These are phyloP conservation scores for Rubus parviflorus DNA, from an alignment of 306 rosid species.

Conservation along the genomic window DNA sequence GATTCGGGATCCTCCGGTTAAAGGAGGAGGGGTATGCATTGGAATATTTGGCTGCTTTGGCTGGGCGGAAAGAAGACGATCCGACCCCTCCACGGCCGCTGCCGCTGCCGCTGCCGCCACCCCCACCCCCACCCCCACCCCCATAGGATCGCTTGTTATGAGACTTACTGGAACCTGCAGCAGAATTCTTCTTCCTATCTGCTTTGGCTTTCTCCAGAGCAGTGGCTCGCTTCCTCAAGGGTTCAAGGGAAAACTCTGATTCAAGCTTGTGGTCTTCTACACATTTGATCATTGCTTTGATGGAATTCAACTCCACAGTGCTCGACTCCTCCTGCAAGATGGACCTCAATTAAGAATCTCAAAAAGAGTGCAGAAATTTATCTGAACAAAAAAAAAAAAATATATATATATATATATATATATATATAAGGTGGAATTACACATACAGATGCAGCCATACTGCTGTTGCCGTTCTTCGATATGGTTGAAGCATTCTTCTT, in stretches of 20 bases:
- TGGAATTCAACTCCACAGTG: slow-evolving; percentile 58
- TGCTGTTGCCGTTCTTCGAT: slow-evolving; percentile 52
- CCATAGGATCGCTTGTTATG: slow-evolving; percentile 46
- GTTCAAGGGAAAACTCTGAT: slow-evolving; percentile 59
- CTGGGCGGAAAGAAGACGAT: slow-evolving; percentile 50
- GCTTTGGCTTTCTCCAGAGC: slow-evolving; percentile 58
- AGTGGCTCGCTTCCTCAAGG: slow-evolving; percentile 50
- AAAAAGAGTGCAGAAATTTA: slow-evolving; percentile 11
- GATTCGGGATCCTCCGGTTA: slow-evolving; percentile 50
- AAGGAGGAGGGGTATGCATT: slow-evolving; percentile 54
- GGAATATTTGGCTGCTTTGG: slow-evolving; percentile 53
- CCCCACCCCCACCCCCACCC: slow-evolving; percentile 28
- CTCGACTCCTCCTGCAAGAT: slow-evolving; percentile 62
- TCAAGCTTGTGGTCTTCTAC: slow-evolving; percentile 87
- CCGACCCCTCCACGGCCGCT: slow-evolving; percentile 42
- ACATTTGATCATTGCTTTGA: slow-evolving; percentile 67
- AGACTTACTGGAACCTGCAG: slow-evolving; percentile 40
- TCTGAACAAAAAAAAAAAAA: slow-evolving; percentile 6
- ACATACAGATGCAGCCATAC: slow-evolving; percentile 55
- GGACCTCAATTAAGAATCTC: slow-evolving; percentile 20
- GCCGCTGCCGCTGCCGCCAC: slow-evolving; percentile 36
- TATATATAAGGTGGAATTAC: slow-evolving; percentile 12
- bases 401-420: no score
- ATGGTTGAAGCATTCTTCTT: slow-evolving; percentile 46
- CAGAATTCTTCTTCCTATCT: slow-evolving; percentile 60